phyloP scores from a whole-genome alignment of 2,329 filamentous ascomycete genomes.

The Colletotrichum gloeosporioides region DNA sequence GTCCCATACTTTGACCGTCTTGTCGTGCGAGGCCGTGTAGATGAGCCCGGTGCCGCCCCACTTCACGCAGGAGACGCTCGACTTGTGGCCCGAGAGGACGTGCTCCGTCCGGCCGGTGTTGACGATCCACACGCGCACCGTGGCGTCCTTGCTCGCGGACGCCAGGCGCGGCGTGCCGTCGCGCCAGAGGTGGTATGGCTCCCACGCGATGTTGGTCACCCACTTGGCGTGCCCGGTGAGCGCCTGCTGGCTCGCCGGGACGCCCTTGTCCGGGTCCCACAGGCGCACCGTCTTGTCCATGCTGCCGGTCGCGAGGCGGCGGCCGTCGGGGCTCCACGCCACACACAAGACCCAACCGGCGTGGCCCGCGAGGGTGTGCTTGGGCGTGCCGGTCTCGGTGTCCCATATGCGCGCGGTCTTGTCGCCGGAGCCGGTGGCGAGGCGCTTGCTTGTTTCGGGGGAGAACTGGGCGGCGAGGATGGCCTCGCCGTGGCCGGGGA shows the following conservation, averaged over 20 bases:
- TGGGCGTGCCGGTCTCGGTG: constrained; percentile 88
- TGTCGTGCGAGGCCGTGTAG: constrained; percentile 88
- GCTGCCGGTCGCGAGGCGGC: constrained; percentile 83
- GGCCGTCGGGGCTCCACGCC: constrained; percentile 84
- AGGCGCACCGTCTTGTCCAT: constrained; percentile 93
- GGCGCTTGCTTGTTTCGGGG: constrained; percentile 74
- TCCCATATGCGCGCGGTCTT: constrained; percentile 94
- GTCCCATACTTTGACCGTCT: constrained; percentile 92
- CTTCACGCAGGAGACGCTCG: constrained; percentile 85
- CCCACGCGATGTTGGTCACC: constrained; percentile 84
- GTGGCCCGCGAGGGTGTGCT: constrained; percentile 86
- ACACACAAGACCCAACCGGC: constrained; percentile 90
- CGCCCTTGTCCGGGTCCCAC: constrained; percentile 86
- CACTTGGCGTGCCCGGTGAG: constrained; percentile 89
- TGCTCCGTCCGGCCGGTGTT: constrained; percentile 80
- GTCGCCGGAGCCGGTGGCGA: constrained; percentile 91
- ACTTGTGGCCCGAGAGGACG: constrained; percentile 87
- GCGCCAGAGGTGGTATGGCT: constrained; percentile 86
- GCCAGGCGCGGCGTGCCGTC: constrained; percentile 79
- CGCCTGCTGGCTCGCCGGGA: constrained; percentile 65
- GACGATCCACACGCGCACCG: constrained; percentile 85
- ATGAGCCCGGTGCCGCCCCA: constrained; percentile 92
- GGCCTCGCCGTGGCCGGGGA: constrained; percentile 89
- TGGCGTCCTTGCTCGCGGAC: constrained; percentile 88
- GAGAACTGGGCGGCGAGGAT: constrained; percentile 89